Conservation (phyloP, 2,329 filamentous ascomycete species). For the Cordyceps cicadae region DNA sequence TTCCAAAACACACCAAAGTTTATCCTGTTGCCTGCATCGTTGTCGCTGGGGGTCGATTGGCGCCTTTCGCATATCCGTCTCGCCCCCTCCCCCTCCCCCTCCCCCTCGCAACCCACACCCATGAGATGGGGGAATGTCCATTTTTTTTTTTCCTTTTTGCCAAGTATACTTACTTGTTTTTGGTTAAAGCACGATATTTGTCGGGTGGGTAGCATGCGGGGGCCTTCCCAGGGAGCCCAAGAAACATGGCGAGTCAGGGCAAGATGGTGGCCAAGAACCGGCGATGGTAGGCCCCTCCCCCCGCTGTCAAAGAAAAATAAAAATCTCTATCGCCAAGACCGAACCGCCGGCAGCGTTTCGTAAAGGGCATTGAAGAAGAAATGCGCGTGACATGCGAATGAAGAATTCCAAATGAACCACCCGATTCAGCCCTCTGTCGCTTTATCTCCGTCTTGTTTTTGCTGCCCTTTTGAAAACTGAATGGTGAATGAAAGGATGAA, state of each 20-base stretch:
- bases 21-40: neutral
- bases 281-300: neutral
- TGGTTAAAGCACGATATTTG: neutral
- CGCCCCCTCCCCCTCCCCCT: neutral
- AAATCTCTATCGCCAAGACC: neutral
- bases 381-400: neutral
- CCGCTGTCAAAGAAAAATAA: too few relatives aligned
- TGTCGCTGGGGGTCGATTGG: neutral
- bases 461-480: neutral
- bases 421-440: too few relatives aligned
- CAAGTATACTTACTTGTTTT: neutral
- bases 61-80: neutral
- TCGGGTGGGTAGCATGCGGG: neutral
- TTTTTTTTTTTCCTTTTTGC: neutral
- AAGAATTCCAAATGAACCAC: neutral
- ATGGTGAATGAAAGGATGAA: neutral
- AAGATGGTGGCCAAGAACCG: neutral
- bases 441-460: neutral
- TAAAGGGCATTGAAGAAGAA: neutral
- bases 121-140: neutral
- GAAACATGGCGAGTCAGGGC: constrained; percentile 4
- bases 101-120: neutral
- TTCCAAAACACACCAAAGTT: constrained; percentile 6
- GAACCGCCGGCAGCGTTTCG: too few relatives aligned
- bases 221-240: neutral